Evolutionary conservation across 2,329 filamentous ascomycete genomes (phyloP).

Genomic region (Neodidymelliopsis sp.): DNA sequence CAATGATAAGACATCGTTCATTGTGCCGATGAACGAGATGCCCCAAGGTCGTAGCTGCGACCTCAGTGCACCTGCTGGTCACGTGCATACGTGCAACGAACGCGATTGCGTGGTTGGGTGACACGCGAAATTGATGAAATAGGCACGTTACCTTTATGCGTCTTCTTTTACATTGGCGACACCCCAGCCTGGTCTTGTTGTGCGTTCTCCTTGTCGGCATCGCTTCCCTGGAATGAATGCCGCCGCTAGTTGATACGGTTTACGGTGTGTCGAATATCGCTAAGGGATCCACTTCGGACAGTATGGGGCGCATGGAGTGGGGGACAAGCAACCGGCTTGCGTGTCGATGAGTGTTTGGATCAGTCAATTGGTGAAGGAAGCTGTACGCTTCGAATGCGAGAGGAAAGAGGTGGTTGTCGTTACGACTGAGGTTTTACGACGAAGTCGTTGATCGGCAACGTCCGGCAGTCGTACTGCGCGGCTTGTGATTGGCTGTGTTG

Average conservation of each 20-base stretch:
- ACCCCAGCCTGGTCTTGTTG: slow-evolving; percentile 47
- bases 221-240: slow-evolving; percentile 5
- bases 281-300: slow-evolving; percentile 5
- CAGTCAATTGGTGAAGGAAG: not conserved
- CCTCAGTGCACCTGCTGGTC: not conserved
- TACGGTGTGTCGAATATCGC: slow-evolving; percentile 12
- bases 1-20: no score
- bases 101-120: not conserved
- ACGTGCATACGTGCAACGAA: not conserved
- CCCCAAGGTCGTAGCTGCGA: not conserved
- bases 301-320: slow-evolving; percentile 12
- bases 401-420: not conserved
- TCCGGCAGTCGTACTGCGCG: slow-evolving; percentile 15
- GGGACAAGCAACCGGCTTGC: not conserved
- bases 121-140: not conserved
- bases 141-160: slow-evolving; percentile 49
- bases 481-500: slow-evolving; percentile 18
- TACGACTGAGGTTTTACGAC: slow-evolving; percentile 14
- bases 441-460: slow-evolving; percentile 13
- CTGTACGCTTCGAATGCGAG: not conserved
- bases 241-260: slow-evolving; percentile 12
- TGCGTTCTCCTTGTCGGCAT: slow-evolving; percentile 41
- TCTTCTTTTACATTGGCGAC: slow-evolving; percentile 45
- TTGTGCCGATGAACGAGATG: not conserved
- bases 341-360: not conserved